Evolutionary conservation across 805 yeast species (phyloP).

Genomic region (Lipomyces yamanashiensis): DNA sequence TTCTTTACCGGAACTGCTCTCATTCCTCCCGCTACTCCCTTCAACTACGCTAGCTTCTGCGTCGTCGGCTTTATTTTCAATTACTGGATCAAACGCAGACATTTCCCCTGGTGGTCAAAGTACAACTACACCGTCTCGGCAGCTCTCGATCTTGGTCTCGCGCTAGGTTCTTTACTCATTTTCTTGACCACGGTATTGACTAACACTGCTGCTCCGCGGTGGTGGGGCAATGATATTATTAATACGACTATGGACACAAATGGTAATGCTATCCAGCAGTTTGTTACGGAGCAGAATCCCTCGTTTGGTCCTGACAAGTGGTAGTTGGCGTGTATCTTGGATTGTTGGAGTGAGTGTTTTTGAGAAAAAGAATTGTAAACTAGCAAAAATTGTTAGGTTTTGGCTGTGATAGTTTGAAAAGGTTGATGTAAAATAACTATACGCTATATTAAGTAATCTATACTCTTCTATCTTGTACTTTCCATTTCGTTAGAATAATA

Average conservation of each 20-base stretch:
- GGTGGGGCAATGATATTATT: conserved; percentile 62
- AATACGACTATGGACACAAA: neutral
- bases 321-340: neutral
- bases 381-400: too few species aligned
- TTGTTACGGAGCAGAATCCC: neutral
- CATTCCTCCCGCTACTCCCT: conserved; percentile 13
- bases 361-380: too few species aligned
- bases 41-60: conserved; percentile 9
- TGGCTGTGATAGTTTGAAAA: too few species aligned
- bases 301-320: conserved; percentile 2
- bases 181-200: conserved; percentile 50
- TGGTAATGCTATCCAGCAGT: conserved; percentile 1
- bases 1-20: conserved; percentile 5
- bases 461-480: too few species aligned
- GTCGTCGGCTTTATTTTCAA: conserved; percentile 57
- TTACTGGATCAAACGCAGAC: conserved; percentile 58
- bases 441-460: too few species aligned
- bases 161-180: conserved; percentile 61
- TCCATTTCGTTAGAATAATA: too few species aligned
- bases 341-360: too few species aligned
- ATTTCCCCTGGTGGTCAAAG: conserved; percentile 74
- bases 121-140: conserved; percentile 69
- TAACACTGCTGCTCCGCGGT: conserved; percentile 45
- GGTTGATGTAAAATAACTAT: too few species aligned
- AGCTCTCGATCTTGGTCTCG: conserved; percentile 70